A percentile compares a stretch with the other conserved stretches of the same genome.
phyloP scores from a whole-genome alignment of 441 rosid species.

The Sinapis alba region DNA sequence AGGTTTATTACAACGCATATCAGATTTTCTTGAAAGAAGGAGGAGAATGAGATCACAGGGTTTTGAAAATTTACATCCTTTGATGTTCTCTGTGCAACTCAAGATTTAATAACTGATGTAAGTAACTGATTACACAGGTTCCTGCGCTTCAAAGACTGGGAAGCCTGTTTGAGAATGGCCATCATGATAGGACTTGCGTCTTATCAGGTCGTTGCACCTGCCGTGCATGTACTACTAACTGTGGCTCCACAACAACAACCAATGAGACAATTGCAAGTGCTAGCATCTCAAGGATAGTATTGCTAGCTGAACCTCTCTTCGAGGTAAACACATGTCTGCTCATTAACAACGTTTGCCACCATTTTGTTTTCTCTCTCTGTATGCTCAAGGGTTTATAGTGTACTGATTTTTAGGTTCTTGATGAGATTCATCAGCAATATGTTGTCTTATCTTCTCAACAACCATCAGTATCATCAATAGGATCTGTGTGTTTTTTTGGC shows the following conservation, averaged over 20 bases:
- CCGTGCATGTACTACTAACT: constrained; percentile 53
- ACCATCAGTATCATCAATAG: constrained; percentile 80
- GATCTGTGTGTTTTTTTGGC: no score
- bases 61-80: constrained; percentile 36
- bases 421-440: constrained; percentile 98
- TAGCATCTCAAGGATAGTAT: constrained; percentile 91
- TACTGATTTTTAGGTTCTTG: constrained; percentile 72
- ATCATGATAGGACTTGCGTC: constrained; percentile 87
- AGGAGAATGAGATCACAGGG: constrained; percentile 98
- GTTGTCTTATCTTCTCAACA: constrained; percentile 80
- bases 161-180: constrained; percentile 88
- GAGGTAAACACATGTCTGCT: constrained; percentile 52
- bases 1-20: constrained; percentile 77
- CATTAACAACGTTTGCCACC: neutral
- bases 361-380: neutral
- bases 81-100: constrained; percentile 11
- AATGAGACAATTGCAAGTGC: constrained; percentile 82
- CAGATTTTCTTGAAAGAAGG: constrained; percentile 86
- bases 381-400: constrained; percentile 37
- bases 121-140: constrained; percentile 45
- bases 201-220: constrained; percentile 87
- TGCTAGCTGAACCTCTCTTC: constrained; percentile 94
- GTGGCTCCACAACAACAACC: constrained; percentile 44
- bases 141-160: constrained; percentile 92
- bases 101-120: constrained; percentile 28